Conservation (phyloP, 73 alveolate species). For the Uronychia binucleata region DNA sequence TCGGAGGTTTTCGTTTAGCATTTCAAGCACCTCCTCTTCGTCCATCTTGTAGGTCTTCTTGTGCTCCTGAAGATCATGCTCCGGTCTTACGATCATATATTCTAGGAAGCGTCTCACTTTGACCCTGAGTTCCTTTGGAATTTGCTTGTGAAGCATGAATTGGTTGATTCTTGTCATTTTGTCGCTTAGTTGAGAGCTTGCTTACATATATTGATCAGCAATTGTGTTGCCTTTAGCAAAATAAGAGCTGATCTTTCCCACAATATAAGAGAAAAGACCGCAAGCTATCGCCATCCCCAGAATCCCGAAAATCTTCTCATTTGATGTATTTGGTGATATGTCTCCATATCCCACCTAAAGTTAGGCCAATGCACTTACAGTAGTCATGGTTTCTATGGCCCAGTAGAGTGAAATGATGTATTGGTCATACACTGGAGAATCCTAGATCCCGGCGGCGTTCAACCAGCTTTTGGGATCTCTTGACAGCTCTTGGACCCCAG, state of each 20-base stretch:
- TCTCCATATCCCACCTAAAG: slow-evolving; percentile 84
- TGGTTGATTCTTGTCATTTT: background rate
- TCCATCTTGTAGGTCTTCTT: slow-evolving; percentile 39
- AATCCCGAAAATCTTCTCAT: slow-evolving; percentile 69
- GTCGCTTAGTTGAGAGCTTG: background rate
- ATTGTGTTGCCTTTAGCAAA: slow-evolving; percentile 22
- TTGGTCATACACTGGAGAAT: slow-evolving; percentile 37
- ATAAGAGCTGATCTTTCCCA: slow-evolving; percentile 62
- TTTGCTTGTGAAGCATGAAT: background rate
- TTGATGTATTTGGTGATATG: slow-evolving; percentile 56
- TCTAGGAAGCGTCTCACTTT: background rate
- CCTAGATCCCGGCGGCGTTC: slow-evolving; percentile 14
- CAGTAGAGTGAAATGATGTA: slow-evolving; percentile 67
- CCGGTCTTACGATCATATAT: background rate
- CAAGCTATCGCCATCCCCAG: slow-evolving; percentile 75
- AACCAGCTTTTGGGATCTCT: slow-evolving; percentile 32
- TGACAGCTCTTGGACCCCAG: slow-evolving; percentile 40
- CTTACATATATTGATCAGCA: background rate
- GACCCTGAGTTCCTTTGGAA: background rate
- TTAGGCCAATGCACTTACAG: slow-evolving; percentile 22
- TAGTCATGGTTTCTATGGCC: slow-evolving; percentile 85
- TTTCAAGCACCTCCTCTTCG: slow-evolving; percentile 43
- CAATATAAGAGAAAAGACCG: slow-evolving; percentile 74
- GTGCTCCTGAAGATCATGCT: no score
- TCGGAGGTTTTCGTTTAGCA: slow-evolving; percentile 50